Evolutionary conservation across 73 alveolate species (phyloP), one percentile per base, ranked within the genome.

Genomic region (Vitrella brassicaformis): DNA sequence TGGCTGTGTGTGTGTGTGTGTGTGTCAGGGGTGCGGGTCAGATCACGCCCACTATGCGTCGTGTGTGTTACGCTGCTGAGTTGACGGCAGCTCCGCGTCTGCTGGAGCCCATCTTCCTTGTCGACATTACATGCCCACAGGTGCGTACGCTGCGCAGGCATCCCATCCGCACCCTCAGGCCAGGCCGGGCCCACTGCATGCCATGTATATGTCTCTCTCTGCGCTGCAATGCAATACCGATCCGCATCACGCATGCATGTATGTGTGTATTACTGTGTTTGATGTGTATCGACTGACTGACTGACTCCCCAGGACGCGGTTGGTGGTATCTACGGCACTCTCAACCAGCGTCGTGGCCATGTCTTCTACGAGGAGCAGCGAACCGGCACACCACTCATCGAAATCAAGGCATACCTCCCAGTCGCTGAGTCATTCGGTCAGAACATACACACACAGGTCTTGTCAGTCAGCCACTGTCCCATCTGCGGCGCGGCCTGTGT

Each of bases 1-100:
- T n/a, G n/a, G n/a, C n/a, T n/a, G n/a, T n/a, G n/a, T n/a, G n/a
- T n/a, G n/a, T n/a, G n/a, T n/a, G n/a, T n/a, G n/a, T n/a, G n/a
- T n/a, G n/a, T n/a, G n/a, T n/a, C n/a, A n/a, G 86, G 87, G 99
- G 99, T 73, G 98, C 96, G 47, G 99, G 99, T 47, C 98, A 95
- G 91, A 91, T 96, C 87, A 92, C 94, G 87, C 99, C 99, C 68
- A 88, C 99, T 69, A 96, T 98, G 65, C 94, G 99, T 83, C 94
- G 98, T 81, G 94, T 92, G 81, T 90, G 82, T 90, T 96, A 90
- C 84, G 98, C 98, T 73, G 89, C 97, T 39, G 92, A 91, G 82
- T 89, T 96, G 82, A 94, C 98, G 71, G 98, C 97, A 31, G 47
- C 82, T 82, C 99, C 99, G 70, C 91, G 95, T 82, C 92, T 92